Evolutionary conservation across 2,329 filamentous ascomycete genomes (phyloP), one percentile per base, ranked within the genome.

Genomic region (Diaporthe sp.): DNA sequence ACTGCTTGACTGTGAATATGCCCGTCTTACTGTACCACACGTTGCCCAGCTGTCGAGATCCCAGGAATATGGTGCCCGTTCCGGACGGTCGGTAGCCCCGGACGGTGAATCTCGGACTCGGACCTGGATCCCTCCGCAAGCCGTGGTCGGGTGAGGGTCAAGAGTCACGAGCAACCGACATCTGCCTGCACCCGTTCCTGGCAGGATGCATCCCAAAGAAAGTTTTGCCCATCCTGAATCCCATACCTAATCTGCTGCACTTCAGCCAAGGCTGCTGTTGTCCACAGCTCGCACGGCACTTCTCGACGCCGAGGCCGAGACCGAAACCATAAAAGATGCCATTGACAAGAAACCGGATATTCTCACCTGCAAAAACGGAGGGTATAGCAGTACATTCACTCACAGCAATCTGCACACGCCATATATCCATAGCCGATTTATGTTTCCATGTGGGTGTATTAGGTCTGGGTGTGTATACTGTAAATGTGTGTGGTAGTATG

Each of bases 101-200:
- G 64, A 52, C 47, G 47, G 22, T 68, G 5, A 68, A 54, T 68
- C 64, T 68, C 64, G 64, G 64, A 3, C 45, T 68, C 64, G 64
- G 64, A 22, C 64, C 47, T 40, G n/a, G 33, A 67, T 52, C 61
- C 25, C 45, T 67, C 30, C 61, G 61, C 13, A 8, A 19, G 30
- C 22, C n/a, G 19, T 54, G 47, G 64, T 47, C 22, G 30, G 40
- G 64, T 38, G 47, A 47, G 17, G 64, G 60, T 5, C 40, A 67
- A n/a, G n/a, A 38, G 45, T 40, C 47, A 22, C 22, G 33, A 38
- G 35, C 64, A 54, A 3, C 33, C 64, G 19, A 28, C 47, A 30
- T 19, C 64, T 54, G 64, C 64, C 54, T n/a, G n/a, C n/a, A n/a
- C n/a, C 19, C n/a, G 64, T 68, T 19, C 64, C 64, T 68, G 64